phyloP scores from a whole-genome alignment of 192 early-diverging fungal genomes.

The Coemansia sp. region DNA sequence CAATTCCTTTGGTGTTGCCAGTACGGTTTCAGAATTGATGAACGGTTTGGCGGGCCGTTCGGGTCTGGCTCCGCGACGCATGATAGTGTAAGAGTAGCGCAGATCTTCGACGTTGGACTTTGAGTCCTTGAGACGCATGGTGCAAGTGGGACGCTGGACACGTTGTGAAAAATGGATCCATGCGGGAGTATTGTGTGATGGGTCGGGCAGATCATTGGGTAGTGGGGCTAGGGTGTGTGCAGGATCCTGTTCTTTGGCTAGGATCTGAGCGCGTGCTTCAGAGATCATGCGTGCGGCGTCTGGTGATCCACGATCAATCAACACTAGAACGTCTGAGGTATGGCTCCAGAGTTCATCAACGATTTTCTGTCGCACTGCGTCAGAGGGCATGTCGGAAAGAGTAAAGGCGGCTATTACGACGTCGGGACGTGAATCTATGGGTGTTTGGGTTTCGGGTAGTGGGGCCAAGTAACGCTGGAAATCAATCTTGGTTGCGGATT shows the following conservation, averaged over 20 bases:
- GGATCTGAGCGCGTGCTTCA: constrained; percentile 63
- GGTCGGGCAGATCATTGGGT: constrained; percentile 71
- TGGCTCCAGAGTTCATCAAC: constrained; percentile 74
- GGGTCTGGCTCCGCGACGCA: constrained; percentile 62
- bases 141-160: constrained; percentile 59
- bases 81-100: constrained; percentile 73
- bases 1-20: background rate
- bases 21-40: background rate
- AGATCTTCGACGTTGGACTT: constrained; percentile 68
- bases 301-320: constrained; percentile 81
- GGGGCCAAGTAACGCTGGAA: constrained; percentile 67
- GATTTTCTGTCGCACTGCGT: constrained; percentile 58
- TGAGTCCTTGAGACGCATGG: constrained; percentile 66
- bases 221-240: constrained; percentile 79
- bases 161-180: constrained; percentile 87
- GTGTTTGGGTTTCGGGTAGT: constrained; percentile 29
- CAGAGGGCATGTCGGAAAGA: constrained; percentile 67
- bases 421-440: too few relatives aligned
- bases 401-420: constrained; percentile 74
- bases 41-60: background rate
- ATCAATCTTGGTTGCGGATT: constrained; percentile 17
- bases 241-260: constrained; percentile 28
- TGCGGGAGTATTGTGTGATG: constrained; percentile 53
- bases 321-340: constrained; percentile 72
- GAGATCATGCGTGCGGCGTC: constrained; percentile 64